Base-by-base conservation (phyloP, 148 eudicot species). In the Fagopyrum homotropicum region DNA sequence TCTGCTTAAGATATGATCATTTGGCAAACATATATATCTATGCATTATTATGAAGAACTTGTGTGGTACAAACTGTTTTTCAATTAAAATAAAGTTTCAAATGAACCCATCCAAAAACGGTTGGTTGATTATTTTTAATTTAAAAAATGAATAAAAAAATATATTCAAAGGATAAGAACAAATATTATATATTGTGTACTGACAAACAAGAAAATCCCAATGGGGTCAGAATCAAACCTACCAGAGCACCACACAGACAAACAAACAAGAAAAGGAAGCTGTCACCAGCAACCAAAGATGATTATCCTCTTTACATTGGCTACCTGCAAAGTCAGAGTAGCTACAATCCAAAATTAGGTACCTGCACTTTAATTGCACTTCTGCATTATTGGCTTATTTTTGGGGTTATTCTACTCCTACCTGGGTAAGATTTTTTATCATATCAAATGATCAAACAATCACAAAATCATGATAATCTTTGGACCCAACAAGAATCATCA, bases 271-370 rank as follows among this genome's bases (percentile, higher is more conserved):
- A 66, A 14, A 66, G 47, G 71, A 66, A 66, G 71, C 47, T 66
- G 71, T 66, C 71, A 66, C 47, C 46, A 66, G 46, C 71, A 66
- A 66, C 71, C 71, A 15, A 66, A 35, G 71, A 66, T 66, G 71
- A 66, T 66, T 66, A 66, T 66, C 71, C 46, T 66, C 71, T 14
- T 60, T 19, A 40, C 70, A 40, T 5, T 15, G 71, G 71, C 71
- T 66, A 11, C 5, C 47, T 40, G 46, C 71, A 66, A 66, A 66
- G 71, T 66, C 71, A 30, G 70, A 66, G 19, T 66, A 43, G 19
- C 71, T 66, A 35, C 46, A 40, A 7, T 66, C 71, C 71, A 66
- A 66, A 66, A 43, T 66, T 66, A 66, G 71, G 71, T 66, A 66
- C 8, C 71, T 66, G 15, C 71, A 66, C 46, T 66, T 40, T n/a